Conservation (phyloP, 2,329 filamentous ascomycete genomes). For the Colletotrichum lini region DNA sequence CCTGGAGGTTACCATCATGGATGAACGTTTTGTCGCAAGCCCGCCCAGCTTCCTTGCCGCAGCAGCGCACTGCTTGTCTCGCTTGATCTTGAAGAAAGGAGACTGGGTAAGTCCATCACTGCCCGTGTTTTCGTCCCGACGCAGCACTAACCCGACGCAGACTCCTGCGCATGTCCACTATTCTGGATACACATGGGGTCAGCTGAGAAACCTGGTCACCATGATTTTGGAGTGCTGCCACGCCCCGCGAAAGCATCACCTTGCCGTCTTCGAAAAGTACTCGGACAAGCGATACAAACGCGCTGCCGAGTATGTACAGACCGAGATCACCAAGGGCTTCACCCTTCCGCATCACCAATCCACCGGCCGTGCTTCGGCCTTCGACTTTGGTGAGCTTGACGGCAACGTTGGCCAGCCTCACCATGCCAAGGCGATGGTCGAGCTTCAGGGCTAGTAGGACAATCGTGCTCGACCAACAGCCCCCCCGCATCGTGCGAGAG, state of each 20-base stretch:
- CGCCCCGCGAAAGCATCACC: slow-evolving; percentile 84
- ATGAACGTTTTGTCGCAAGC: slow-evolving; percentile 94
- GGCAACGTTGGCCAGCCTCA: slow-evolving; percentile 27
- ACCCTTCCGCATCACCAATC: slow-evolving; percentile 63
- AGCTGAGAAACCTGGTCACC: slow-evolving; percentile 82
- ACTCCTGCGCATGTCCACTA: slow-evolving; percentile 89
- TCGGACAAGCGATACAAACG: slow-evolving; percentile 88
- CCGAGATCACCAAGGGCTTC: slow-evolving; percentile 76
- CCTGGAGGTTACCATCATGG: slow-evolving; percentile 96
- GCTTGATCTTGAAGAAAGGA: slow-evolving; percentile 90
- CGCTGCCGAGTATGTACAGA: slow-evolving; percentile 84
- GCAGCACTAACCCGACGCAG: slow-evolving; percentile 64
- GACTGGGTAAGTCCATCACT: slow-evolving; percentile 81
- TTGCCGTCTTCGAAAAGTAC: slow-evolving; percentile 93
- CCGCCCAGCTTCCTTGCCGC: slow-evolving; percentile 93
- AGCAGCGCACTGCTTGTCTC: slow-evolving; percentile 91
- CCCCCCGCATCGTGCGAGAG: slow-evolving; percentile 23
- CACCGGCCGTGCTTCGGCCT: slow-evolving; percentile 45
- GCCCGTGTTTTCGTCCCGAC: background rate
- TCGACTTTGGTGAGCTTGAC: slow-evolving; percentile 38
- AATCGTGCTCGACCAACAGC: slow-evolving; percentile 31
- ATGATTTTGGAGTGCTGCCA: slow-evolving; percentile 92
- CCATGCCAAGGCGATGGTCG: slow-evolving; percentile 36
- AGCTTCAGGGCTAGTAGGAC: slow-evolving; percentile 42
- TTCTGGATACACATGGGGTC: slow-evolving; percentile 90